phyloP scores from a whole-genome alignment of 2,329 filamentous ascomycete species.

The Fusarium metavorans region DNA sequence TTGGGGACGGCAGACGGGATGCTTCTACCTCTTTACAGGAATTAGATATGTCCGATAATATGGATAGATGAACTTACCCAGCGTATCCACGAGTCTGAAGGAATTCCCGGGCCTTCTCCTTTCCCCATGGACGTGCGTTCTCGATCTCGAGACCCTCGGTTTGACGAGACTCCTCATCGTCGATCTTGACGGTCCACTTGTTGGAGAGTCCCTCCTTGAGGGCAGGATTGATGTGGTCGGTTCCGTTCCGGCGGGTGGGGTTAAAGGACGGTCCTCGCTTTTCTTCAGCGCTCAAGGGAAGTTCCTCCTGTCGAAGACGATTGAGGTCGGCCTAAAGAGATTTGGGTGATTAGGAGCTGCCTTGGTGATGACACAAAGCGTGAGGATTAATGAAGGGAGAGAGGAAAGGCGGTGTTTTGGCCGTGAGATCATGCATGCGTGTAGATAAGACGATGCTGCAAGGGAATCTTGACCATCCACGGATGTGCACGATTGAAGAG shows the following conservation, averaged over 20 bases:
- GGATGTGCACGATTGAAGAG: not conserved
- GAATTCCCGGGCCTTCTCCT: not conserved
- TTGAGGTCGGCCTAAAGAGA: slow-evolving; percentile 36
- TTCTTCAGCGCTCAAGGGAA: slow-evolving; percentile 29
- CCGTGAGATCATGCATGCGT: not conserved
- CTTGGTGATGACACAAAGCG: not conserved
- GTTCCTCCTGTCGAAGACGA: slow-evolving; percentile 40
- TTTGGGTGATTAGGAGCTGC: not conserved
- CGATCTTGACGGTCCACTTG: slow-evolving; percentile 36
- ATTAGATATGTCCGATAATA: not conserved
- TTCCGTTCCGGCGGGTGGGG: slow-evolving; percentile 26
- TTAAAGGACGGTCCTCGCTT: slow-evolving; percentile 21
- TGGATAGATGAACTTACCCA: slow-evolving; percentile 3
- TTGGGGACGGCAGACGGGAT: not conserved
- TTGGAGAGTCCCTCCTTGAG: slow-evolving; percentile 1
- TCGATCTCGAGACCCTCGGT: slow-evolving; percentile 36
- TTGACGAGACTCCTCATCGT: slow-evolving; percentile 39
- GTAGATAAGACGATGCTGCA: not conserved
- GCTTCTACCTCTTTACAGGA: not conserved
- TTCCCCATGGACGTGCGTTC: slow-evolving; percentile 40
- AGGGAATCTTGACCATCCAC: no score
- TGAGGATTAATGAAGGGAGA: not conserved
- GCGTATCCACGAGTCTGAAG: not conserved
- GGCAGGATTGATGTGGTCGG: not conserved
- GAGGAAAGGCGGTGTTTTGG: not conserved